These are phyloP conservation scores for Pestalotiopsis sp. DNA, from an alignment of 2,329 filamentous ascomycete genomes.

Conservation along the genomic window DNA sequence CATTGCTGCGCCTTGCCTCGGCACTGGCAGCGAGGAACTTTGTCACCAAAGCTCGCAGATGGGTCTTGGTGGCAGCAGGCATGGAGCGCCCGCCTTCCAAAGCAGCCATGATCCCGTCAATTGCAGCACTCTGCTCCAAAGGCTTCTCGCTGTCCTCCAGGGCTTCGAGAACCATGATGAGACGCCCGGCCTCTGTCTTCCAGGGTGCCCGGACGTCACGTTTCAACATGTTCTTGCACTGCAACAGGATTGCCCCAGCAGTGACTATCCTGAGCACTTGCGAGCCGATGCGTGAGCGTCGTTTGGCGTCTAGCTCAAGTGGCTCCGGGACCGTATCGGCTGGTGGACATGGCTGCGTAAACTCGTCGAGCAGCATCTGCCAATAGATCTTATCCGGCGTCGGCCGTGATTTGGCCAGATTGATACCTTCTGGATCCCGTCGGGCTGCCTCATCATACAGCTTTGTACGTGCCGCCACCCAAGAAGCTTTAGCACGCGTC, in stretches of 20 bases:
- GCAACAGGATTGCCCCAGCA: conserved; percentile 73
- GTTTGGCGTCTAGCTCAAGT: conserved; percentile 67
- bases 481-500: conserved; percentile 63
- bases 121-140: conserved; percentile 47
- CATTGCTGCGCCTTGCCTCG: conserved; percentile 42
- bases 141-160: conserved; percentile 44
- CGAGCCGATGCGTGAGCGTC: conserved; percentile 58
- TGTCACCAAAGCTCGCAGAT: conserved; percentile 58
- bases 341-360: conserved; percentile 64
- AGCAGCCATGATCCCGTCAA: conserved; percentile 64
- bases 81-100: conserved; percentile 65
- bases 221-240: conserved; percentile 82
- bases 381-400: conserved; percentile 73
- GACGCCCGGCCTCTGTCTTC: conserved; percentile 73
- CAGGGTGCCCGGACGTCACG: conserved; percentile 77
- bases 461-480: conserved; percentile 65
- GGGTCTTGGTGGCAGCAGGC: conserved; percentile 62
- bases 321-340: conserved; percentile 70
- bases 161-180: conserved; percentile 68
- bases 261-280: conserved; percentile 69
- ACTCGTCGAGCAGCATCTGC: conserved; percentile 74
- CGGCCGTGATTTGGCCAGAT: conserved; percentile 62
- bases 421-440: conserved; percentile 69
- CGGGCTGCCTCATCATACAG: conserved; percentile 66
- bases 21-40: conserved; percentile 55